Evolutionary conservation across 2,329 filamentous ascomycete species (phyloP).

Genomic region (Clarireedia homoeocarpa): DNA sequence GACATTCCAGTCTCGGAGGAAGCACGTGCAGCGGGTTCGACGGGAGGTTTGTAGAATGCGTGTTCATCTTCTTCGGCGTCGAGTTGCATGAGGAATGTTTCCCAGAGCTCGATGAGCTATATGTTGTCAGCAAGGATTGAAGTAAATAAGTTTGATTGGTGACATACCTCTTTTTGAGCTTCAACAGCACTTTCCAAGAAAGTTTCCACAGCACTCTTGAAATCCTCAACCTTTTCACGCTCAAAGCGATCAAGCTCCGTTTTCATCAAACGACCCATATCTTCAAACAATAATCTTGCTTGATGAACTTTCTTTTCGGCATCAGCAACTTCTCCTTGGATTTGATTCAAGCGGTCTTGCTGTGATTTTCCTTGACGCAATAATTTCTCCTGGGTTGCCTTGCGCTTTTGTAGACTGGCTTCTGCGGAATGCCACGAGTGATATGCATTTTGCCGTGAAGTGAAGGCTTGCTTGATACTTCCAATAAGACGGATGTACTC

Average conservation of each 20-base stretch:
- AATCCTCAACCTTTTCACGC: conserved; percentile 96
- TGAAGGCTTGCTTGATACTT: conserved; percentile 87
- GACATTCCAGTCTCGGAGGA: conserved; percentile 37
- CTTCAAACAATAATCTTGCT: conserved; percentile 82
- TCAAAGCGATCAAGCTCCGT: conserved; percentile 90
- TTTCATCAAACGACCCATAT: conserved; percentile 93
- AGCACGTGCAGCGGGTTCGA: conserved; percentile 42
- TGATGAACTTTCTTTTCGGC: conserved; percentile 90
- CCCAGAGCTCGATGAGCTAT: conserved; percentile 80
- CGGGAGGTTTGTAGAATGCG: conserved; percentile 56
- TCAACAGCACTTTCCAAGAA: conserved; percentile 96
- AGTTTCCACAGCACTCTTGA: conserved; percentile 96
- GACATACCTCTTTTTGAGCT: conserved; percentile 89
- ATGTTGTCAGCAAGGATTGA: conserved; percentile 8
- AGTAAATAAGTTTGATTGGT: background rate
- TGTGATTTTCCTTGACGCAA: conserved; percentile 90
- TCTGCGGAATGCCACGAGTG: conserved; percentile 91
- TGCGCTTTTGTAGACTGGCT: conserved; percentile 83
- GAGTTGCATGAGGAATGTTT: conserved; percentile 93
- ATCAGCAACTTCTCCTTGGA: conserved; percentile 88
- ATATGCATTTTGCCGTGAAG: conserved; percentile 89
- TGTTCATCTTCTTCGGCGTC: conserved; percentile 85
- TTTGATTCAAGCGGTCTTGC: conserved; percentile 88
- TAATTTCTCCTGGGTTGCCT: conserved; percentile 86
- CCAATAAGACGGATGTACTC: conserved; percentile 96